Base-by-base conservation (phyloP, 768 basidiomycete genomes). In the Termitomyces sp. region DNA sequence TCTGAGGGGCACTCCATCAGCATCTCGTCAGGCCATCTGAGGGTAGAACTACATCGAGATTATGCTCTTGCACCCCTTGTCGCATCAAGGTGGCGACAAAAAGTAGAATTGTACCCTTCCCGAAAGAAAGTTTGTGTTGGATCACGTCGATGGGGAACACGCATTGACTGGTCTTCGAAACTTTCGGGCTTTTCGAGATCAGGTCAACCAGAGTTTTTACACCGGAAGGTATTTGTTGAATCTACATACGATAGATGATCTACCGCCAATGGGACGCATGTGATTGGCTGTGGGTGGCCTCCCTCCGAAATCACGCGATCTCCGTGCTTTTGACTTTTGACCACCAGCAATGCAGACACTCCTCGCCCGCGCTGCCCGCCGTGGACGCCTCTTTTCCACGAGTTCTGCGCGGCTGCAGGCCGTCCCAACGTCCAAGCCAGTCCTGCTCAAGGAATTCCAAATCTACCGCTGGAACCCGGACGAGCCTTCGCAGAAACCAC, bases 391-490 rank as follows among this genome's bases (percentile, higher is more conserved):
- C 11, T 35, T 67, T 29, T 64, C 62, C 4, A 63, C 66, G 4
- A 54, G 64, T 1, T 5, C 57, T 4, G 41, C 56, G 4, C 58
- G 58, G 17, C 17, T 51, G 3, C 79, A 78, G 67, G 78, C 78
- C 1, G 80, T 82, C 3, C 83, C 86, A 0, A 70, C 74, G 2
- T 77, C 87, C 75, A 90, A 90, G 71, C 83, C 85, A 0, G 82
- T 83, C 17, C 68, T 89, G 63, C 77, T 87, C 66, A 98, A 98
- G 78, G 89, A 95, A 73, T 98, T 99, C 82, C 92, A 95, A 82
- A 95, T 99, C 63, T 99, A 99, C 77, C 91, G 97, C 71, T 99
- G 97, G 95, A 95, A 98, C 75, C 97, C 97, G 25, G 97, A 99
- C 70, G 86, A 91, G 68, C 96, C 97, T 17, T 82, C 86, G 51